A percentile compares a stretch with the other conserved stretches of the same genome.
These are phyloP conservation scores for Phytopythium sindhum DNA, from an alignment of 352 stramenopile genomes.

Conservation along the genomic window DNA sequence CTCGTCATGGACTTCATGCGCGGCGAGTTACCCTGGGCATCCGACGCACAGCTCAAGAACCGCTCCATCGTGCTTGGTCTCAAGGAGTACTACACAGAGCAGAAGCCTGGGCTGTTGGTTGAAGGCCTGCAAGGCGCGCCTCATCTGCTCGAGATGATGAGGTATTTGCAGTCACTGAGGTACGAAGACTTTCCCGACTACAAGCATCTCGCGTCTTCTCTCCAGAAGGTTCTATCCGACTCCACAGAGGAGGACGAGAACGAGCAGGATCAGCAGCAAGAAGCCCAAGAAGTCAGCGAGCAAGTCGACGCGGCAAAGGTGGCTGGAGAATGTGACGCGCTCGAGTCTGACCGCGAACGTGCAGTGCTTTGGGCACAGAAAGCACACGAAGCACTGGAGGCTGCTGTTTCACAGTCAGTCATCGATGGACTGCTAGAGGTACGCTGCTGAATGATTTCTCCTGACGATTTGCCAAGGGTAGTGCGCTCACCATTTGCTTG, in stretches of 20 bases:
- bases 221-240: conserved; percentile 31
- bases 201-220: conserved; percentile 26
- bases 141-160: conserved; percentile 74
- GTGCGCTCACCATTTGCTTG: background rate
- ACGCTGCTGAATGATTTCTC: conserved; percentile 1
- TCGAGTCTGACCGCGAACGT: conserved; percentile 41
- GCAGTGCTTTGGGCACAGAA: conserved; percentile 54
- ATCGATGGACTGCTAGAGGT: conserved; percentile 54
- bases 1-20: conserved; percentile 87
- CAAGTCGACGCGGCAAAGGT: background rate
- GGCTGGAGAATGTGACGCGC: background rate
- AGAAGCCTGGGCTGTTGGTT: conserved; percentile 57
- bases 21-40: conserved; percentile 78
- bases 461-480: background rate
- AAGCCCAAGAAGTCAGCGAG: background rate
- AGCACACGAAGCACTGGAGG: conserved; percentile 41
- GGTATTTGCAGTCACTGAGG: conserved; percentile 67
- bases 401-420: conserved; percentile 23
- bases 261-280: conserved; percentile 4
- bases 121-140: conserved; percentile 65
- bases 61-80: conserved; percentile 71
- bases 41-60: conserved; percentile 83
- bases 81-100: conserved; percentile 85
- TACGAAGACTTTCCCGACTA: conserved; percentile 83
- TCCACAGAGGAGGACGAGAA: conserved; percentile 12